Evolutionary conservation across 2,329 filamentous ascomycete genomes (phyloP), one percentile per base, ranked within the genome.

Genomic region (Alternaria viburni): DNA sequence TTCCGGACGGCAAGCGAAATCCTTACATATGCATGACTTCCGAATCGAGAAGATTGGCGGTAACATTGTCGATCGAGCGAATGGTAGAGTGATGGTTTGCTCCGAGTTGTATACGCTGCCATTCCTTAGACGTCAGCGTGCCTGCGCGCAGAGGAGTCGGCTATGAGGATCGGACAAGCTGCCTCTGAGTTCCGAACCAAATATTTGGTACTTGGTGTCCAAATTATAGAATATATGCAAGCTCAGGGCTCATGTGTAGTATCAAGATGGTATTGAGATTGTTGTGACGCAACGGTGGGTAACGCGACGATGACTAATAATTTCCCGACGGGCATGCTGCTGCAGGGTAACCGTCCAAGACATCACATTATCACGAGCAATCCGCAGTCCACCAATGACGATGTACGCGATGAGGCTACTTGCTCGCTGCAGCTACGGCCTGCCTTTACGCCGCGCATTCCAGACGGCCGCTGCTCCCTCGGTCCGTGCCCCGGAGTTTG

Each of bases 401-500:
- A 62, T 21, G 65, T 69, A 60, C 64, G 70, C 45, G 69, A 68
- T 52, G 71, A 73, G 25, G 57, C 63, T 63, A 67, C 67, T 49
- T 72, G 65, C 19, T n/a, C 61, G 64, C 63, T 64, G 51, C 44
- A 47, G 57, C 49, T 60, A 63, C 47, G 57, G 54, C 15, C 51
- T 36, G 26, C 58, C 54, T 43, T 45, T 67, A 43, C 68, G 67
- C 46, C 75, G 77, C n/a, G 52, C 49, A 26, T 68, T 79, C 26
- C 74, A 76, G 43, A 74, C 73, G 4, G 62, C 63, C 57, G 64
- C 76, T 59, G 55, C 65, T 28, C 62, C 68, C 43, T 32, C 57
- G 36, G 62, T 44, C 10, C 82, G 82, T 19, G 81, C 82, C 64
- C 86, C 86, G 72, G 86, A 84, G 23, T 87, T 88, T 73, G 86